phyloP scores from a whole-genome alignment of 192 early-diverging fungal genomes.

The Coemansia biformis region DNA sequence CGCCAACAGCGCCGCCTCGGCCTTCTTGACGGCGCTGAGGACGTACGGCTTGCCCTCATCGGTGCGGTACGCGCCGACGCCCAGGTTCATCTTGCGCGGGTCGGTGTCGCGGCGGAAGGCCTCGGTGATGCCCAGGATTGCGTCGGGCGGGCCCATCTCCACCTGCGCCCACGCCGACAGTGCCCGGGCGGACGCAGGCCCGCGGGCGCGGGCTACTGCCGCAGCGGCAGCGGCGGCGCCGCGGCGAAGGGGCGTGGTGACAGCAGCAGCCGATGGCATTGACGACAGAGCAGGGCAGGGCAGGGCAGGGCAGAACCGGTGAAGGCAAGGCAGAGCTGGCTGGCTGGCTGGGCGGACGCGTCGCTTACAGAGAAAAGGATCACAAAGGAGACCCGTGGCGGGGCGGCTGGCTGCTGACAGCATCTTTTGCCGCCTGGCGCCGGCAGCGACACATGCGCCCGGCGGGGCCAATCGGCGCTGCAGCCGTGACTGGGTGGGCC shows the following conservation, averaged over 20 bases:
- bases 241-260: slow-evolving; percentile 8
- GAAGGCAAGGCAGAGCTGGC: no score
- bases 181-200: slow-evolving; percentile 3
- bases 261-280: slow-evolving; percentile 18
- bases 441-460: no score
- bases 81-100: slow-evolving; percentile 94
- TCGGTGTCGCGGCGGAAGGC: slow-evolving; percentile 90
- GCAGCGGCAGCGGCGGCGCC: background rate
- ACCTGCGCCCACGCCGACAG: slow-evolving; percentile 30
- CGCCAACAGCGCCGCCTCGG: slow-evolving; percentile 68
- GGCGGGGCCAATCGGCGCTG: no score
- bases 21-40: slow-evolving; percentile 82
- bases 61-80: slow-evolving; percentile 96
- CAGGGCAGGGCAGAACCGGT: no score
- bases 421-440: no score
- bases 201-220: no score
- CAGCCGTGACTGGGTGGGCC: no score
- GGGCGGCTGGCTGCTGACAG: no score
- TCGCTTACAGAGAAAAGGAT: no score
- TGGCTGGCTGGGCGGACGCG: no score
- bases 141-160: slow-evolving; percentile 64
- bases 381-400: no score
- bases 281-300: no score
- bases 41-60: slow-evolving; percentile 92
- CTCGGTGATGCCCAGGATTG: slow-evolving; percentile 85